Percentiles rank a stretch among this genome's conserved stretches.
Conservation (phyloP, 202 grass and related monocot species). For the Elaeis oleifera region DNA sequence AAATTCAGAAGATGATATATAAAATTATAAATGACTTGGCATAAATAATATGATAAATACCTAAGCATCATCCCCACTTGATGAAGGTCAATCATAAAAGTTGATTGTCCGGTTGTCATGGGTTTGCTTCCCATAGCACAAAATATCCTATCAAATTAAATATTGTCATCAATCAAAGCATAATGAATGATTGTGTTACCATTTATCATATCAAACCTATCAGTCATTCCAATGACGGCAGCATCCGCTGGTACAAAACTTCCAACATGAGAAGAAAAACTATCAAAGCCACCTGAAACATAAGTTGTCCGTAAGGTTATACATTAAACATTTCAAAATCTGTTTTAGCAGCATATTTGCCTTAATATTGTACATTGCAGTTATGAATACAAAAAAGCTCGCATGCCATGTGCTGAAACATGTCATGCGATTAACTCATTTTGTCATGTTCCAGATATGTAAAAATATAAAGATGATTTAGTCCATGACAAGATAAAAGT, state of each 20-base stretch:
- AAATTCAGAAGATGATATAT: not conserved
- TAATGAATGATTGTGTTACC: not conserved
- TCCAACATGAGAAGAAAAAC: slow-evolving; percentile 97
- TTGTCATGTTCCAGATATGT: no score
- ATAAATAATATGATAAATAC: slow-evolving; percentile 26
- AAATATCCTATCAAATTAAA: slow-evolving; percentile 59
- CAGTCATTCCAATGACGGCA: slow-evolving; percentile 79
- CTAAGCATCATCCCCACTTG: slow-evolving; percentile 98
- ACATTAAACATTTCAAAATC: not conserved
- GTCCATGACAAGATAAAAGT: no score
- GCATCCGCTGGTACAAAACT: slow-evolving; percentile 98
- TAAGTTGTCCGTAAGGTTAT: slow-evolving; percentile 4
- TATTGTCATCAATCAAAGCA: no score
- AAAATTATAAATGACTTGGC: not conserved
- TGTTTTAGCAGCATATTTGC: not conserved
- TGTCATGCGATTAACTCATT: no score
- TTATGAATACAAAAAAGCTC: no score
- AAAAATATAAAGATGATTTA: no score
- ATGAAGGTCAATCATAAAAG: slow-evolving; percentile 98
- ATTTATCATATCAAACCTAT: slow-evolving; percentile 46
- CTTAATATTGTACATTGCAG: not conserved
- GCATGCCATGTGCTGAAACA: no score
- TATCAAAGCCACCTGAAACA: slow-evolving; percentile 84
- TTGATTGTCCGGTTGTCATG: slow-evolving; percentile 83
- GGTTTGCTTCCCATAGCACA: slow-evolving; percentile 91